Conservation (phyloP, 768 basidiomycete species). For the Podaxis mareebaensis region DNA sequence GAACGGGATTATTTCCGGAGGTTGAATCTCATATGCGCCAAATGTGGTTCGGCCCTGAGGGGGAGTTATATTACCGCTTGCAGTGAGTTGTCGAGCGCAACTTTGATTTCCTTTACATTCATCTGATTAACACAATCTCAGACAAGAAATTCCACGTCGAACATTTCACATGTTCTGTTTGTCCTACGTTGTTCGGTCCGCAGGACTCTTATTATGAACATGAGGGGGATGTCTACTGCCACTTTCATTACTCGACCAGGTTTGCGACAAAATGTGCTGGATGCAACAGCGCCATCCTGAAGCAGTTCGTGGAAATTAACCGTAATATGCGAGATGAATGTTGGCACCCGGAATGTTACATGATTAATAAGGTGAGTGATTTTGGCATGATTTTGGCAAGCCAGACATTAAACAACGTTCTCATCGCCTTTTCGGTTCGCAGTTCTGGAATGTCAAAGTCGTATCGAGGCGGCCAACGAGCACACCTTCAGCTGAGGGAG, state of each 20-base stretch:
- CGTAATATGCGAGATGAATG: conserved; percentile 98
- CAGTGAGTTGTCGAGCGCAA: conserved; percentile 52
- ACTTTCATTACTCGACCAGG: conserved; percentile 98
- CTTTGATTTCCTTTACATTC: not conserved
- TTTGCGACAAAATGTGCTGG: conserved; percentile 99
- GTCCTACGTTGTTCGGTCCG: conserved; percentile 93
- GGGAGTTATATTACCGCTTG: conserved; percentile 99
- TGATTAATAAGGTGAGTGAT: conserved; percentile 92
- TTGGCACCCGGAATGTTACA: conserved; percentile 99
- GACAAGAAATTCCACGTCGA: conserved; percentile 99
- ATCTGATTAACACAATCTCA: conserved; percentile 30
- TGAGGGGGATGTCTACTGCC: conserved; percentile 96
- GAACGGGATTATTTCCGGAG: conserved; percentile 98
- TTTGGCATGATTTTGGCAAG: not conserved
- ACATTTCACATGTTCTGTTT: conserved; percentile 98
- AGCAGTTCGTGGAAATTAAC: conserved; percentile 99
- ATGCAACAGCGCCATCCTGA: conserved; percentile 94
- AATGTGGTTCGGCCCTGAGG: conserved; percentile 90
- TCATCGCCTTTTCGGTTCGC: conserved; percentile 13
- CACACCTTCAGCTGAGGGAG: conserved; percentile 52
- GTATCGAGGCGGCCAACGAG: conserved; percentile 73
- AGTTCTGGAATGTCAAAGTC: conserved; percentile 99
- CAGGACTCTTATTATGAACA: conserved; percentile 99
- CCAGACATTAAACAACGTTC: not conserved
- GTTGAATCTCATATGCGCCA: conserved; percentile 93